These are phyloP conservation scores for Nannochloropsis gaditana DNA, from an alignment of 108 stramenopile genomes.

Conservation along the genomic window DNA sequence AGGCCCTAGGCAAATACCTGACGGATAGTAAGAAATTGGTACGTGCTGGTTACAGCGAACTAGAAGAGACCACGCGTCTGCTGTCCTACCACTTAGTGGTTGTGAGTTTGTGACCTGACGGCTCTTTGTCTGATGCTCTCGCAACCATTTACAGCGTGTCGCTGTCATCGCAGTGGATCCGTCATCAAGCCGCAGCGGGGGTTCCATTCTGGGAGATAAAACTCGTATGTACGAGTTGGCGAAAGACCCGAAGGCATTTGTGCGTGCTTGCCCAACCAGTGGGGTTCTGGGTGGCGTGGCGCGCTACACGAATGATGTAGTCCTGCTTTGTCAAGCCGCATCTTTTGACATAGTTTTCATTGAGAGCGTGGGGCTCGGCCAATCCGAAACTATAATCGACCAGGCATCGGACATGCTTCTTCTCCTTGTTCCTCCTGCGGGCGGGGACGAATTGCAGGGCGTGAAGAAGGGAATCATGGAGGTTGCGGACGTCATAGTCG, in stretches of 20 bases:
- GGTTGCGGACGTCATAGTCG: constrained; percentile 81
- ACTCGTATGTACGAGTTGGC: constrained; percentile 89
- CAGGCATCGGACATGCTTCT: constrained; percentile 79
- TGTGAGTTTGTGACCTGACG: not conserved
- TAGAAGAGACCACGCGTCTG: not conserved
- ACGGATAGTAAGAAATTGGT: not conserved
- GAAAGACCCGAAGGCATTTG: constrained; percentile 67
- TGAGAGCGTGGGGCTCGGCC: constrained; percentile 94
- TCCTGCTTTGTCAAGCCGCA: constrained; percentile 77
- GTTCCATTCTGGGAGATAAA: constrained; percentile 95
- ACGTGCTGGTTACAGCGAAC: not conserved
- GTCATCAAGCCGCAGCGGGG: constrained; percentile 73
- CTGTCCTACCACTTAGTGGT: not conserved
- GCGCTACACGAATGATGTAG: constrained; percentile 84
- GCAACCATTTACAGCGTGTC: constrained; percentile 36
- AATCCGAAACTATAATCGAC: constrained; percentile 82
- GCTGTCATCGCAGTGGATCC: constrained; percentile 89
- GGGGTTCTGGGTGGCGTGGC: constrained; percentile 85
- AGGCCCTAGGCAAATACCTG: constrained; percentile 18
- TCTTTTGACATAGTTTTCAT: constrained; percentile 81
- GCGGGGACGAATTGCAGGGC: constrained; percentile 92
- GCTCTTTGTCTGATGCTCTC: constrained; percentile 31
- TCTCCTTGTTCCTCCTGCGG: constrained; percentile 80
- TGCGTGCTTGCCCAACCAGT: constrained; percentile 84
- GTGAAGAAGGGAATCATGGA: constrained; percentile 96